Conservation (phyloP, 768 basidiomycete genomes). For the Rhodotorula babjevae region DNA sequence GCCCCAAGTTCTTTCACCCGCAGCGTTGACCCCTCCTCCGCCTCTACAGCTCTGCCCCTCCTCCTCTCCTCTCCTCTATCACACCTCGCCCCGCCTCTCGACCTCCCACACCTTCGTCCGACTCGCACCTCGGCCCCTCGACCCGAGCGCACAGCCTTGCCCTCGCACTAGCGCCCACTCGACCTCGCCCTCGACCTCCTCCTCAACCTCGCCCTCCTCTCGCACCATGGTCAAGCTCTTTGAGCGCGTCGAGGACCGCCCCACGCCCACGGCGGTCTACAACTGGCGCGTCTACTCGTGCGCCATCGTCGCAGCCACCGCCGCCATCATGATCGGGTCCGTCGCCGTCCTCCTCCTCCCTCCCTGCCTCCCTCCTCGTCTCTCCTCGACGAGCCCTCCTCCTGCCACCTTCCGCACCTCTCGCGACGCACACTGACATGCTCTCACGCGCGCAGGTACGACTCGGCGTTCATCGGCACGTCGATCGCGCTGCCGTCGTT, state of each 20-base stretch:
- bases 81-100: too few relatives aligned
- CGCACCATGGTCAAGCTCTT: constrained; percentile 28
- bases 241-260: constrained; percentile 26
- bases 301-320: constrained; percentile 32
- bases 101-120: too few relatives aligned
- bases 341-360: neutral
- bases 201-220: neutral
- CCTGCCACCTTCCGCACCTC: too few relatives aligned
- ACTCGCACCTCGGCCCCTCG: too few relatives aligned
- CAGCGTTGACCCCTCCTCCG: too few relatives aligned
- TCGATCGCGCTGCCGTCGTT: constrained; percentile 51
- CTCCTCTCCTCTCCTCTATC: too few relatives aligned
- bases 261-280: constrained; percentile 27
- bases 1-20: too few relatives aligned
- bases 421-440: neutral
- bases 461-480: constrained; percentile 51
- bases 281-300: constrained; percentile 26
- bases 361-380: too few relatives aligned
- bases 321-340: constrained; percentile 39
- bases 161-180: too few relatives aligned
- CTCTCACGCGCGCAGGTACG: constrained; percentile 43
- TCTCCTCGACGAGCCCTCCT: too few relatives aligned
- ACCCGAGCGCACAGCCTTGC: too few relatives aligned
- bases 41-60: too few relatives aligned
- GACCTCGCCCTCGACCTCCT: neutral